Evolutionary conservation across 129 eudicot species (phyloP).

Genomic region (Flaveria trinervia): DNA sequence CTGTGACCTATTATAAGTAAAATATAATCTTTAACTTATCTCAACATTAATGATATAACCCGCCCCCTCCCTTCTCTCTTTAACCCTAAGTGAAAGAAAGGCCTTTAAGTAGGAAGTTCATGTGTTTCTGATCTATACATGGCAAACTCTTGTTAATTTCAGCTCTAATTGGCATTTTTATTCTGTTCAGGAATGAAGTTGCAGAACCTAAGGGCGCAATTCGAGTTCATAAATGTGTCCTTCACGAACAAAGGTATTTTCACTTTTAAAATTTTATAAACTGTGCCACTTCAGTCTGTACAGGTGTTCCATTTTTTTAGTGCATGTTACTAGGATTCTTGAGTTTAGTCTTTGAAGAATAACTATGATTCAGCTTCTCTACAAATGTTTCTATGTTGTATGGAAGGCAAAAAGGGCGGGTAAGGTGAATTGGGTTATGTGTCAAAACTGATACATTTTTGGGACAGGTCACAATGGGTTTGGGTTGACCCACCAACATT

Average conservation of each 20-base stretch:
- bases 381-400: neutral
- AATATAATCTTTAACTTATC: neutral
- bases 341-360: neutral
- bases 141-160: slow-evolving; percentile 8
- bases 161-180: slow-evolving; percentile 6
- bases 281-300: neutral
- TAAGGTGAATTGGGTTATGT: neutral
- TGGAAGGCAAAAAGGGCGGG: neutral
- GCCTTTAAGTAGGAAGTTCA: neutral
- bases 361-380: neutral
- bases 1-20: neutral
- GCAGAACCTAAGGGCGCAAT: slow-evolving; percentile 41
- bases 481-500: neutral
- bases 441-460: neutral
- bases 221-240: slow-evolving; percentile 54
- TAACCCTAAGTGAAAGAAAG: too few species aligned
- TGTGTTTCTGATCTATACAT: slow-evolving; percentile 13
- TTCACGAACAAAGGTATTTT: slow-evolving; percentile 34
- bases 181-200: slow-evolving; percentile 44
- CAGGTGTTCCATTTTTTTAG: neutral
- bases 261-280: neutral
- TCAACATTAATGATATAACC: neutral
- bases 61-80: too few species aligned
- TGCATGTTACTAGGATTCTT: neutral
- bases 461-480: neutral